A percentile compares a stretch with the other conserved stretches of the same genome.
These are phyloP conservation scores for Myxozyma lipomycoides DNA, from an alignment of 805 yeast species.

Conservation along the genomic window DNA sequence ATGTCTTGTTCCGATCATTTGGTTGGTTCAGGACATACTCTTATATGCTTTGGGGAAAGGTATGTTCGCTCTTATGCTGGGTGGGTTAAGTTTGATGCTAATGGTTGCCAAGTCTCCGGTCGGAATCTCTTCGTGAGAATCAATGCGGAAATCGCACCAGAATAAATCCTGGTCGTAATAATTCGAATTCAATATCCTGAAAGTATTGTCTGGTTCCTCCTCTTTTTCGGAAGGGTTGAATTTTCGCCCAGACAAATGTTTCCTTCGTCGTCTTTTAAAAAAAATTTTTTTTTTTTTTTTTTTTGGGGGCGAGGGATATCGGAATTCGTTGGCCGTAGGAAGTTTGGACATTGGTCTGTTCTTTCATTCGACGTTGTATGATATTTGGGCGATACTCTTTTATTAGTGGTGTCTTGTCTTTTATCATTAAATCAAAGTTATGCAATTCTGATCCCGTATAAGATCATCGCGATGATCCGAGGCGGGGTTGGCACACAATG, in stretches of 20 bases:
- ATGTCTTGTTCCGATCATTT: not conserved
- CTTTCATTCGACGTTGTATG: constrained; percentile 14
- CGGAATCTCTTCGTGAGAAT: constrained; percentile 13
- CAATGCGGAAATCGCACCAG: constrained; percentile 33
- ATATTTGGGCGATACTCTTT: not conserved
- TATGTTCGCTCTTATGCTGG: not conserved
- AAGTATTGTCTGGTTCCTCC: not conserved
- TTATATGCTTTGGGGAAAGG: constrained; percentile 38
- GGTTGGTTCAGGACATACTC: not conserved
- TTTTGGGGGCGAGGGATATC: constrained; percentile 2
- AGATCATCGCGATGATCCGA: not conserved
- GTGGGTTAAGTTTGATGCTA: not conserved
- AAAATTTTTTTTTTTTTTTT: not conserved
- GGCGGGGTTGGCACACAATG: constrained; percentile 34
- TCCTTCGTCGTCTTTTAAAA: not conserved
- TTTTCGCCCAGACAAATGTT: not conserved
- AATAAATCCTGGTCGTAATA: constrained; percentile 17
- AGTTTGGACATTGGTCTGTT: constrained; percentile 6
- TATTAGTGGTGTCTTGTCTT: not conserved
- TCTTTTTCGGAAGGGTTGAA: not conserved
- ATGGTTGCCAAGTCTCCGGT: constrained; percentile 35
- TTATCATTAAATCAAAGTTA: constrained; percentile 30
- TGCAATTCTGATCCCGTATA: constrained; percentile 33
- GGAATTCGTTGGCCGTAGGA: constrained; percentile 10
- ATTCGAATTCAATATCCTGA: constrained; percentile 15